These are phyloP conservation scores for Choiromyces venosus DNA, from an alignment of 495 filamentous ascomycete genomes.

Conservation along the genomic window DNA sequence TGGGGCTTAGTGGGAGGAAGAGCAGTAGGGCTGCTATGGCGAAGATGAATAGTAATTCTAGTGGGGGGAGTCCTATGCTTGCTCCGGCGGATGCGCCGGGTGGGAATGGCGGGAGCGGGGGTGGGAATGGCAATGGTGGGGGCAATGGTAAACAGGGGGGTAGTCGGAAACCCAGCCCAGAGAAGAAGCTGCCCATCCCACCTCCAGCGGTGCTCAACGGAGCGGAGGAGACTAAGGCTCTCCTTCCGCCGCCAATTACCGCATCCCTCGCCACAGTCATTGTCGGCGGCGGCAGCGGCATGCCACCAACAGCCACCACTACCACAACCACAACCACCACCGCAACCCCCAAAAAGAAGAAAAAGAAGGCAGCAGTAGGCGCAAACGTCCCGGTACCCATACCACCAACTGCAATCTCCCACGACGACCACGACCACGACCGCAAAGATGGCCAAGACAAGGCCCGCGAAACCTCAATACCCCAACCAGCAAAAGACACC, in stretches of 20 bases:
- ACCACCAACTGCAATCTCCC: constrained; percentile 2
- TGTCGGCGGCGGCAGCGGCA: not conserved
- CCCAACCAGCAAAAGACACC: constrained; percentile 11
- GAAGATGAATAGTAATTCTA: constrained; percentile 37
- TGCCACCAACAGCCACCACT: not conserved
- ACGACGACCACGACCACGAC: constrained; percentile 8
- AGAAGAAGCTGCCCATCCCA: constrained; percentile 28
- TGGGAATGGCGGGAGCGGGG: not conserved
- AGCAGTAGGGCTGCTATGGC: constrained; percentile 35
- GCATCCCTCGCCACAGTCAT: constrained; percentile 5
- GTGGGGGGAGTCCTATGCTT: constrained; percentile 36
- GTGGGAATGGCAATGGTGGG: not conserved
- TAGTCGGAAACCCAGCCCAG: constrained; percentile 35
- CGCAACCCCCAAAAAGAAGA: constrained; percentile 37
- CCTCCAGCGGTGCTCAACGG: constrained; percentile 9
- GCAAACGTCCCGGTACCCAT: not conserved
- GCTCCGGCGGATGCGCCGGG: constrained; percentile 22
- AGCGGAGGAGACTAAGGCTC: not conserved
- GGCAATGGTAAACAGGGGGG: constrained; percentile 5
- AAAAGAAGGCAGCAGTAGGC: constrained; percentile 23
- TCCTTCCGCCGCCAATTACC: constrained; percentile 12
- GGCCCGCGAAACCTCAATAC: constrained; percentile 14
- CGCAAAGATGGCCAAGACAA: constrained; percentile 18
- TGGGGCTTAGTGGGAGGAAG: constrained; percentile 37
- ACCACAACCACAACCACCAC: constrained; percentile 7